Percentiles rank a stretch among this genome's conserved stretches.
These are phyloP conservation scores for Abrus precatorius DNA, from an alignment of 306 rosid genomes.

Conservation along the genomic window DNA sequence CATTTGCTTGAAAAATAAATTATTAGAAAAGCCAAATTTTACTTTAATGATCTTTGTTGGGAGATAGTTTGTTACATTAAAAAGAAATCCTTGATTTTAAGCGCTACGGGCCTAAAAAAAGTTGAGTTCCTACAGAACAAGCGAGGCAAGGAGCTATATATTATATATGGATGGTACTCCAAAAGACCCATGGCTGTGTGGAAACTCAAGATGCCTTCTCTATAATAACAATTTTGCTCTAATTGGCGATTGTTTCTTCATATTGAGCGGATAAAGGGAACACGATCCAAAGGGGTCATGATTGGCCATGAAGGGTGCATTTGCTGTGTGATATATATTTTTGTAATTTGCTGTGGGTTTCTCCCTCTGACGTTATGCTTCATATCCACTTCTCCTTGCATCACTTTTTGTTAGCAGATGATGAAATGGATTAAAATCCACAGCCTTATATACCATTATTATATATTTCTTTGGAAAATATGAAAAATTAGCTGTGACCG, in stretches of 20 bases:
- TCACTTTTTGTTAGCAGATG: slow-evolving; percentile 4
- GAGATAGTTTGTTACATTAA: too few species aligned
- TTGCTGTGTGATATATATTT: background rate
- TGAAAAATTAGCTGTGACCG: background rate
- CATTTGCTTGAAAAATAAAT: too few species aligned
- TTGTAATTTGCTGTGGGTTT: background rate
- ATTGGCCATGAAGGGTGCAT: background rate
- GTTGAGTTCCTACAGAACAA: too few species aligned
- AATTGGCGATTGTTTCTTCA: background rate
- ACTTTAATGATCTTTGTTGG: too few species aligned
- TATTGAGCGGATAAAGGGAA: background rate
- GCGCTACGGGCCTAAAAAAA: too few species aligned
- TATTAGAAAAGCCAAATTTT: too few species aligned
- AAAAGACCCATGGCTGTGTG: background rate
- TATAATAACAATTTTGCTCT: background rate
- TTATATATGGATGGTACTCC: too few species aligned
- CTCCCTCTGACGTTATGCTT: background rate
- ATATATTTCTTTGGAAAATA: background rate
- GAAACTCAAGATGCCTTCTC: background rate
- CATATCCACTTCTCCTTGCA: slow-evolving; percentile 17
- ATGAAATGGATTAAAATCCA: background rate
- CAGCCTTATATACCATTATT: too few species aligned
- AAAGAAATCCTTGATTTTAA: too few species aligned
- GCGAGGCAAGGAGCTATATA: too few species aligned
- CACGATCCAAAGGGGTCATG: background rate